Percentiles rank a stretch among this genome's conserved stretches.
These are phyloP conservation scores for Silybum marianum DNA, from an alignment of 129 eudicot genomes.

Conservation along the genomic window DNA sequence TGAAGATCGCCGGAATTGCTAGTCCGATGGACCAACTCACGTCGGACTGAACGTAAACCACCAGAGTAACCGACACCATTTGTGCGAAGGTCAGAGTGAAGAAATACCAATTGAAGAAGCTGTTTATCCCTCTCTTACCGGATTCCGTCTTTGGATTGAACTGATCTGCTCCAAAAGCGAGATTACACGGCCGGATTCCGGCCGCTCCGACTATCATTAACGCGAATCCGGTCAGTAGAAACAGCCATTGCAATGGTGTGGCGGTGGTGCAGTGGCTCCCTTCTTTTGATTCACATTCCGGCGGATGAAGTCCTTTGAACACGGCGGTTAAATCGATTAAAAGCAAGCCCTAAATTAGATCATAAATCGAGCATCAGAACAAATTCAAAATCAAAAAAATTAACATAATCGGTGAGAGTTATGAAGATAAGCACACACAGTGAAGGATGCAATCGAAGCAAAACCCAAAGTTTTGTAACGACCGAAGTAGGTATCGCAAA, in stretches of 20 bases:
- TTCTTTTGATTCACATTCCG: constrained; percentile 51
- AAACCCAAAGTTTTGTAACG: constrained; percentile 78
- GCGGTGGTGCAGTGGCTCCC: constrained; percentile 52
- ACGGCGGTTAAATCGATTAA: constrained; percentile 63
- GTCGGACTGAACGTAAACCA: constrained; percentile 68
- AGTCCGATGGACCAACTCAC: constrained; percentile 75
- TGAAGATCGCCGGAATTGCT: constrained; percentile 63
- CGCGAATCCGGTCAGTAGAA: constrained; percentile 54
- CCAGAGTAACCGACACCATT: constrained; percentile 65
- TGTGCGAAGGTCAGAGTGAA: constrained; percentile 71
- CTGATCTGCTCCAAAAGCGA: constrained; percentile 77
- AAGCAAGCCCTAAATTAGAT: constrained; percentile 55
- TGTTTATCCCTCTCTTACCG: constrained; percentile 69
- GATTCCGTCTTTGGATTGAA: constrained; percentile 72
- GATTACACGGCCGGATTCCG: constrained; percentile 71
- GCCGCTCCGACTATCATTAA: constrained; percentile 62
- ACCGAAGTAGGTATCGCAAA: constrained; percentile 83
- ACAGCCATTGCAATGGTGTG: constrained; percentile 55
- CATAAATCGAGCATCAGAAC: not conserved
- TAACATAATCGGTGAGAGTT: not conserved
- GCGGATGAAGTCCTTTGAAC: constrained; percentile 78
- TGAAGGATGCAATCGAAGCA: constrained; percentile 63
- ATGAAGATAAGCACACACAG: constrained; percentile 26
- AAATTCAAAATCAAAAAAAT: not conserved
- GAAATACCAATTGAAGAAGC: constrained; percentile 76